Conservation (phyloP, 176 grass and related monocot species). For the Raddia guianensis region DNA sequence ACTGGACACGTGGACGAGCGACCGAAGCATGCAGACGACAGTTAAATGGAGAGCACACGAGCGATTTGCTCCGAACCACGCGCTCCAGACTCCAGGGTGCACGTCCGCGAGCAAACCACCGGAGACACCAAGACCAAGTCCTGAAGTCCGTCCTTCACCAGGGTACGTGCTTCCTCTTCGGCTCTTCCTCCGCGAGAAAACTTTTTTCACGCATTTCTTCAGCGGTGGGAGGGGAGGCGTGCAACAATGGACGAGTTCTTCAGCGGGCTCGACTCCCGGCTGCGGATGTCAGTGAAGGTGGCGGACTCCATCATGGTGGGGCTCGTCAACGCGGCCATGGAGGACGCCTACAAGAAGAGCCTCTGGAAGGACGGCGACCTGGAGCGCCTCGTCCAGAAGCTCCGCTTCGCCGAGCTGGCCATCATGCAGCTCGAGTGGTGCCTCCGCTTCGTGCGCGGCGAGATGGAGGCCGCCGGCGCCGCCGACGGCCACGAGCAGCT, state of each 20-base stretch:
- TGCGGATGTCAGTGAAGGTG: conserved; percentile 51
- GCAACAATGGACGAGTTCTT: conserved; percentile 60
- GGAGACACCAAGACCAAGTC: neutral
- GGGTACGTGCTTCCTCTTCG: neutral
- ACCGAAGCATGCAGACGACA: no score
- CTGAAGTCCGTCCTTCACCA: neutral
- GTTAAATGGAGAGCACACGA: neutral
- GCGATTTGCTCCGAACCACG: conserved; percentile 8
- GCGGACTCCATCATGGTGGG: conserved; percentile 75
- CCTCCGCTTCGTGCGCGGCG: conserved; percentile 55
- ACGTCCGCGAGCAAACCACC: conserved; percentile 6
- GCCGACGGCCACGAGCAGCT: conserved; percentile 38
- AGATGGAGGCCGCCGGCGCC: conserved; percentile 32
- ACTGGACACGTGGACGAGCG: no score
- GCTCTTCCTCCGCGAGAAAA: neutral
- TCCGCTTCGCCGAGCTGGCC: conserved; percentile 68
- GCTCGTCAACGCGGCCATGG: conserved; percentile 69
- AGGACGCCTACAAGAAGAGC: conserved; percentile 63
- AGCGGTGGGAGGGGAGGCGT: neutral
- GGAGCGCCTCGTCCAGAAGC: conserved; percentile 60
- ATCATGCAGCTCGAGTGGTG: conserved; percentile 69
- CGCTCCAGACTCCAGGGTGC: neutral
- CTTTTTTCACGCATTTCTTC: neutral
- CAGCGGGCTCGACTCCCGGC: conserved; percentile 44
- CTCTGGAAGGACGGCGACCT: conserved; percentile 62